Conservation (phyloP, 257 asterid species). For the Cordia subcordata region DNA sequence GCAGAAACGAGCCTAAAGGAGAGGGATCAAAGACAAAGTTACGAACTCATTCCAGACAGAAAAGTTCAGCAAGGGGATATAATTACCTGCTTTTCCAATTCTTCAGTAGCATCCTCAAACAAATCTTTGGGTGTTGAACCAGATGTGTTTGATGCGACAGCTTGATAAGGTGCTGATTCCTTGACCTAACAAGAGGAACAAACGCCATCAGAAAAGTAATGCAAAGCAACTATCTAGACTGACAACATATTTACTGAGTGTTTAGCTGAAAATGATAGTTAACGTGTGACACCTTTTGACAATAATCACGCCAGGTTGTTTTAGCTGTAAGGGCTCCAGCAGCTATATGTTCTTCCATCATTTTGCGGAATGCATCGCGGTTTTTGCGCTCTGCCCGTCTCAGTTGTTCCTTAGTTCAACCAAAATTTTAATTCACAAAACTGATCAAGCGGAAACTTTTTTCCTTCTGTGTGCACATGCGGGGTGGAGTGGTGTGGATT, state of each 20-base stretch:
- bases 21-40: not conserved
- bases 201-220: constrained; percentile 10
- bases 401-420: constrained; percentile 55
- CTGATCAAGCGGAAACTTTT: constrained; percentile 7
- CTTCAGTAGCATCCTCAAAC: constrained; percentile 84
- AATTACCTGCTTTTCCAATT: constrained; percentile 76
- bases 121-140: constrained; percentile 95
- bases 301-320: constrained; percentile 89
- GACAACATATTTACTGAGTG: not conserved
- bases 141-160: constrained; percentile 70
- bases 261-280: constrained; percentile 1
- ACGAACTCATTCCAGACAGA: not conserved
- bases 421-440: not conserved
- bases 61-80: not conserved
- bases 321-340: constrained; percentile 79
- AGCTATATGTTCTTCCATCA: constrained; percentile 87
- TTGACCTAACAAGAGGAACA: constrained; percentile 46
- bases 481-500: no score
- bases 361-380: constrained; percentile 85
- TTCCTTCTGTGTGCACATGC: no score
- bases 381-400: constrained; percentile 87
- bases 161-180: constrained; percentile 75
- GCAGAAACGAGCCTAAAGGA: not conserved
- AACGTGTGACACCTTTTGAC: constrained; percentile 49
- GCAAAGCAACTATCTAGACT: not conserved